Evolutionary conservation across 2,329 filamentous ascomycete genomes (phyloP).

Genomic region (Penicillium decumbens): DNA sequence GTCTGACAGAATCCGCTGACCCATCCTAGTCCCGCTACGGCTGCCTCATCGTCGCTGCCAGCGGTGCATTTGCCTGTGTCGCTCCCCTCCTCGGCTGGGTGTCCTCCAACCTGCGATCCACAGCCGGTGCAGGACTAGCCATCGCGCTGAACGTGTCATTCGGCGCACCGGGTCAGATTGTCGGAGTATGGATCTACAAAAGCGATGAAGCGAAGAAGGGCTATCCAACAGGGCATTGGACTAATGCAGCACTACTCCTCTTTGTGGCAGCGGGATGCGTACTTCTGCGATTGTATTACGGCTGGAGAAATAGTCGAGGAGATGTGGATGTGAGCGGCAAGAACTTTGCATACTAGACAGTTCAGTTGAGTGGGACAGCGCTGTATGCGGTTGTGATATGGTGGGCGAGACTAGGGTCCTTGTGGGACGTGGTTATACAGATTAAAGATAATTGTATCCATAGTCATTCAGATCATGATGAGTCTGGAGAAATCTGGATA

Average conservation of each 20-base stretch:
- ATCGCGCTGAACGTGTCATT: constrained; percentile 67
- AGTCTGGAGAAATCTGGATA: not conserved
- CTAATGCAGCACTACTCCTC: constrained; percentile 58
- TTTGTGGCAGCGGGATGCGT: constrained; percentile 55
- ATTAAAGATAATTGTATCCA: not conserved
- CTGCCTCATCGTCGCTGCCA: constrained; percentile 63
- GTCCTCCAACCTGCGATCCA: constrained; percentile 62
- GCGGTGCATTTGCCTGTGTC: constrained; percentile 64
- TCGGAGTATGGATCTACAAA: constrained; percentile 71
- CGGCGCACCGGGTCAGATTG: constrained; percentile 65
- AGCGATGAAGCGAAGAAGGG: constrained; percentile 55
- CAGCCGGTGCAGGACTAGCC: constrained; percentile 61
- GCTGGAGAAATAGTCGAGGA: constrained; percentile 40
- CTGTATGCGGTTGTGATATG: constrained; percentile 2
- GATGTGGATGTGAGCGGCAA: constrained; percentile 17
- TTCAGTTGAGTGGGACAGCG: not conserved
- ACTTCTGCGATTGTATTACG: constrained; percentile 55
- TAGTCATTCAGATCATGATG: not conserved
- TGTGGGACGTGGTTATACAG: not conserved
- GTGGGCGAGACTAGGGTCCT: not conserved
- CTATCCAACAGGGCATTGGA: constrained; percentile 68
- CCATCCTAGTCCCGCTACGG: constrained; percentile 55
- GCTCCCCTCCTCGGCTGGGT: constrained; percentile 68
- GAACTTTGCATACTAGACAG: constrained; percentile 27
- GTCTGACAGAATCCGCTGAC: not conserved